A percentile compares a stretch with the other conserved stretches of the same genome.
phyloP scores from a whole-genome alignment of 2,329 filamentous ascomycete genomes.

The Cercospora sp. region DNA sequence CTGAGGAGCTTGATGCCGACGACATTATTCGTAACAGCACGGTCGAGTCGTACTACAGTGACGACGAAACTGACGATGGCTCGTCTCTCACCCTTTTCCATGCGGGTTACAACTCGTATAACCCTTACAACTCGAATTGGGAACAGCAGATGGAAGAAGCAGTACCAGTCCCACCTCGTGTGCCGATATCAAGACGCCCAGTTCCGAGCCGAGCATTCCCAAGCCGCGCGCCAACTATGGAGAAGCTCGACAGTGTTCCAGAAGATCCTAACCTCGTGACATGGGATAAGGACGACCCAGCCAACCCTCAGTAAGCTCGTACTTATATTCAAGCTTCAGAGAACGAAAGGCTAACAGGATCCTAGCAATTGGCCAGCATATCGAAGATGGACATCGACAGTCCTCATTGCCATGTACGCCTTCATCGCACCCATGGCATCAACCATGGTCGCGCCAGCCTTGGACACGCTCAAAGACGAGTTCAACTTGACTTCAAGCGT shows the following conservation, averaged over 20 bases:
- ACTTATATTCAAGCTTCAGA: neutral
- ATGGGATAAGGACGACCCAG: slow-evolving; percentile 47
- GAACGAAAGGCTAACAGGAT: neutral
- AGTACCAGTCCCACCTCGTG: slow-evolving; percentile 11
- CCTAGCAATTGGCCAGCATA: slow-evolving; percentile 41
- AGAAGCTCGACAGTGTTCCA: slow-evolving; percentile 4
- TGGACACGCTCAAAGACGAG: slow-evolving; percentile 32
- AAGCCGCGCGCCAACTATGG: slow-evolving; percentile 17
- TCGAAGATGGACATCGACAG: slow-evolving; percentile 44
- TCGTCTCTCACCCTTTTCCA: slow-evolving; percentile 22
- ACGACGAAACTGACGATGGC: slow-evolving; percentile 14
- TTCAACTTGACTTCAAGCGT: slow-evolving; percentile 31
- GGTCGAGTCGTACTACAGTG: slow-evolving; percentile 21
- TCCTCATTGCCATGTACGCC: slow-evolving; percentile 42
- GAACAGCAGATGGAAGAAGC: slow-evolving; percentile 10
- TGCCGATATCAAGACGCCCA: slow-evolving; percentile 16
- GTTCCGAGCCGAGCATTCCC: slow-evolving; percentile 17
- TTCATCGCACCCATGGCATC: slow-evolving; percentile 40
- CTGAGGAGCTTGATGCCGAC: slow-evolving; percentile 3
- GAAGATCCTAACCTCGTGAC: slow-evolving; percentile 41
- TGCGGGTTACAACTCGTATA: slow-evolving; percentile 13
- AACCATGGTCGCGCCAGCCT: slow-evolving; percentile 39
- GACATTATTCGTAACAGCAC: slow-evolving; percentile 17
- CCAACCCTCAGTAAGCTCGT: slow-evolving; percentile 41
- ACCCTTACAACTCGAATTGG: slow-evolving; percentile 10